A percentile compares a stretch with the other conserved stretches of the same genome.
Conservation (phyloP, 225 moss, liverwort and hornwort species). For the Takakia lepidozioides region DNA sequence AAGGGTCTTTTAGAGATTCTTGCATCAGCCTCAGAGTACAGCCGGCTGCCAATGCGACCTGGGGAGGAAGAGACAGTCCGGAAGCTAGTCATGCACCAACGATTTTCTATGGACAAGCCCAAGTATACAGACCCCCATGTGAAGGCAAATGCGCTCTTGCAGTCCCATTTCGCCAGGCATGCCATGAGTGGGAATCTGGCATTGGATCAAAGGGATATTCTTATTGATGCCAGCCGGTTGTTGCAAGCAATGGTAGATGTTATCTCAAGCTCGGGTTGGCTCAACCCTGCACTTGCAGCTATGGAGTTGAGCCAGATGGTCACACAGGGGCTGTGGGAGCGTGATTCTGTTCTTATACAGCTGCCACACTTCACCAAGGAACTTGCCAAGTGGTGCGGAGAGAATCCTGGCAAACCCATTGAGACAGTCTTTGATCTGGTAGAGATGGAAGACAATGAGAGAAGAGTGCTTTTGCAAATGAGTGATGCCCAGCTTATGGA, state of each 20-base stretch:
- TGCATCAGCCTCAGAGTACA: slow-evolving; percentile 83
- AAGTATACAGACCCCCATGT: slow-evolving; percentile 83
- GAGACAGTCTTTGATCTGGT: slow-evolving; percentile 90
- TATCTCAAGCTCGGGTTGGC: slow-evolving; percentile 90
- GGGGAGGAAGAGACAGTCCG: slow-evolving; percentile 87
- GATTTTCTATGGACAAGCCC: slow-evolving; percentile 85
- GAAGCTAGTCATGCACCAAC: slow-evolving; percentile 84
- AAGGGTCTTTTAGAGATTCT: slow-evolving; percentile 87
- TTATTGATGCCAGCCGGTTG: slow-evolving; percentile 81
- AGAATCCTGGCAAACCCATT: slow-evolving; percentile 71
- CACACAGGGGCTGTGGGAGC: slow-evolving; percentile 92
- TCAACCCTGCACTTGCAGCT: slow-evolving; percentile 89
- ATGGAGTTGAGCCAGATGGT: slow-evolving; percentile 97
- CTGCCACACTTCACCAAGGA: slow-evolving; percentile 86
- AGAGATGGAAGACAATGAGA: slow-evolving; percentile 87
- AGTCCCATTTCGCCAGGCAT: slow-evolving; percentile 83
- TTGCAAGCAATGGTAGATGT: slow-evolving; percentile 95
- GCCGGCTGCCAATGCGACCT: slow-evolving; percentile 80
- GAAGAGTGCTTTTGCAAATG: slow-evolving; percentile 84
- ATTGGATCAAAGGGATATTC: slow-evolving; percentile 70
- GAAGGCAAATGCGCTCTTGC: slow-evolving; percentile 80
- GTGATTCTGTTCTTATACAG: slow-evolving; percentile 85
- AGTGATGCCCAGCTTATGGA: slow-evolving; percentile 66
- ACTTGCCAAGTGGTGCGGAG: slow-evolving; percentile 79
- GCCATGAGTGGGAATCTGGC: slow-evolving; percentile 70